Evolutionary conservation across 108 stramenopile species (phyloP), one percentile per base, ranked within the genome.

Genomic region (Pseudonitzschia multistriata): DNA sequence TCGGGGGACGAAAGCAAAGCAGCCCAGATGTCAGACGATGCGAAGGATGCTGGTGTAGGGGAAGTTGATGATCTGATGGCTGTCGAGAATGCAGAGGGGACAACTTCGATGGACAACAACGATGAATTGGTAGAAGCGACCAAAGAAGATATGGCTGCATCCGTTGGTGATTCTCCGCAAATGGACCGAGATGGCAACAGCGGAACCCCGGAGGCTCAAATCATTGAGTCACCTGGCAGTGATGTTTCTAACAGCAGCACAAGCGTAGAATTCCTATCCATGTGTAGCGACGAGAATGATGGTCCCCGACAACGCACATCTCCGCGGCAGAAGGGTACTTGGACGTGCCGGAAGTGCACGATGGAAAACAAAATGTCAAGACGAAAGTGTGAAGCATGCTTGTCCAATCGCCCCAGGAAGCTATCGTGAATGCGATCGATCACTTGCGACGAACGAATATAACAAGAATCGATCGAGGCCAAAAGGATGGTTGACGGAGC

Each of bases 271-370:
- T 10, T 55, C 6, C 11, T 55, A 3, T 28, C 54, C 1, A 19
- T 55, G n/a, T 17, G 22, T 55, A 34, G 49, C 53, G 28, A 19
- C 25, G 25, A 67, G 29, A 25, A 24, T 28, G 53, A 34, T 29
- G 13, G 15, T 24, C 50, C 11, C 2, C 11, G 19, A 24, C 7
- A 25, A 8, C 19, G 3, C 25, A 22, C 30, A 22, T 19, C 14
- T 6, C 30, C 53, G 30, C 3, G 27, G 48, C 13, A 55, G 30
- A 34, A 59, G 53, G 21, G 37, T 11, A 14, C 19, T 19, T 79
- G 88, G 88, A 69, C 71, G 30, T 89, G 88, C 49, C 53, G 52
- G 0, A 47, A 47, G 15, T 91, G 90, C 49, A 88, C 87, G 17
- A 78, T 78, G 40, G 59, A 65, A 29, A 91, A 91, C 62, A 55